phyloP scores from a whole-genome alignment of 495 filamentous ascomycete species.

The Aeminium ludgeri region DNA sequence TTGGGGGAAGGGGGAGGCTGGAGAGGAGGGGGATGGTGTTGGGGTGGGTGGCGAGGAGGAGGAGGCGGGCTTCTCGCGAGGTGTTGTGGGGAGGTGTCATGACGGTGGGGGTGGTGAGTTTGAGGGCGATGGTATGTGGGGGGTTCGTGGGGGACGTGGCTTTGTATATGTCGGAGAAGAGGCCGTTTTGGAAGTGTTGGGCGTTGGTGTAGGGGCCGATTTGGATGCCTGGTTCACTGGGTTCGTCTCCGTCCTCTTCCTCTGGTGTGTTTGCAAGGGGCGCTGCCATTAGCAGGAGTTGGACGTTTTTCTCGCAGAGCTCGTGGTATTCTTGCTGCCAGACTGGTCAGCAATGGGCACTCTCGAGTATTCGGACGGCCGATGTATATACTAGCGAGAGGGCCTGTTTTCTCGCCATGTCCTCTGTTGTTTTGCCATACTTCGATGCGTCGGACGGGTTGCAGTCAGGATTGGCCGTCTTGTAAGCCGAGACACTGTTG shows the following conservation, averaged over 20 bases:
- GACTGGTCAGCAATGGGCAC: background rate
- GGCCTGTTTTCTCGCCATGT: conserved; percentile 4
- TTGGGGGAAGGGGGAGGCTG: conserved; percentile 53
- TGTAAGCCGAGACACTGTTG: no score
- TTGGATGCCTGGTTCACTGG: conserved; percentile 5
- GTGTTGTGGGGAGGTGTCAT: conserved; percentile 68
- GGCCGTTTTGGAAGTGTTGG: conserved; percentile 51
- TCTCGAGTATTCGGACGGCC: background rate
- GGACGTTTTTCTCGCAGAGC: background rate
- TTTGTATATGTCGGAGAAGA: conserved; percentile 72
- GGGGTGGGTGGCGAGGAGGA: conserved; percentile 33
- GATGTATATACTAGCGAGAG: conserved; percentile 1
- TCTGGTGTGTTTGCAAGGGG: background rate
- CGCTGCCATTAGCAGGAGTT: background rate
- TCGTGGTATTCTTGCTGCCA: conserved; percentile 6
- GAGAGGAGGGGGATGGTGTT: conserved; percentile 50
- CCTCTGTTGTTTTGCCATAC: conserved; percentile 8
- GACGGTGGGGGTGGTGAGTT: conserved; percentile 61
- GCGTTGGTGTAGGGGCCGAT: conserved; percentile 62
- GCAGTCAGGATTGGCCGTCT: conserved; percentile 2
- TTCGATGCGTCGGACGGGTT: conserved; percentile 1
- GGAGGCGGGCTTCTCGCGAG: conserved; percentile 55
- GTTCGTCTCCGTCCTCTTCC: background rate
- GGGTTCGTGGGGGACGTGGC: conserved; percentile 23
- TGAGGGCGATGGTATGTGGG: conserved; percentile 49